These are phyloP conservation scores for Botrytis paeoniae DNA, from an alignment of 2,329 filamentous ascomycete species.

Conservation along the genomic window DNA sequence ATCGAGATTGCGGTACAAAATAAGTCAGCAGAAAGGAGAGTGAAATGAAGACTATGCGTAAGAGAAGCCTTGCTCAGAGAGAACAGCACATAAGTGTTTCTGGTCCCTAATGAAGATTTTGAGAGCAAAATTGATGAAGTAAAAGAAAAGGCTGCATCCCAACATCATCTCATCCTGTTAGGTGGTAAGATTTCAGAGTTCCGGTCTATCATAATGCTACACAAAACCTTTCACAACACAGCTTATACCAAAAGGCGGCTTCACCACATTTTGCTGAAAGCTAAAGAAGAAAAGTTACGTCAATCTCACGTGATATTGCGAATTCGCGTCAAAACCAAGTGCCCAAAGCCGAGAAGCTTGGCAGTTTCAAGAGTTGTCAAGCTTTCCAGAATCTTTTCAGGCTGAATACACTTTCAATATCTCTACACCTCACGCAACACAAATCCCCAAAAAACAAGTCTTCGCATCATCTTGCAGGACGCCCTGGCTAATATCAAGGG, in stretches of 20 bases:
- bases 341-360: neutral
- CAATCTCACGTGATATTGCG: neutral
- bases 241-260: neutral
- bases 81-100: neutral
- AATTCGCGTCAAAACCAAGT: neutral
- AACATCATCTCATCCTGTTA: too few relatives aligned
- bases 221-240: neutral
- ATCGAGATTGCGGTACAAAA: neutral
- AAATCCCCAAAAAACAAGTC: neutral
- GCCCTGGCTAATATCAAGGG: constrained; percentile 1
- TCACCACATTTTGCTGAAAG: neutral
- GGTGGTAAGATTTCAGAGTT: neutral
- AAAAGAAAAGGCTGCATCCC: too few relatives aligned
- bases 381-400: neutral
- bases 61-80: neutral
- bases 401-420: neutral
- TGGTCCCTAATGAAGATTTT: neutral
- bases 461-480: neutral
- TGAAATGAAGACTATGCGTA: neutral
- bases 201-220: neutral
- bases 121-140: neutral
- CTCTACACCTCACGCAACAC: neutral
- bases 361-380: neutral
- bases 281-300: neutral
- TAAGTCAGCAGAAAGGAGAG: neutral